Base-by-base conservation (phyloP, 306 rosid species). In the Macrotyloma uniflorum region DNA sequence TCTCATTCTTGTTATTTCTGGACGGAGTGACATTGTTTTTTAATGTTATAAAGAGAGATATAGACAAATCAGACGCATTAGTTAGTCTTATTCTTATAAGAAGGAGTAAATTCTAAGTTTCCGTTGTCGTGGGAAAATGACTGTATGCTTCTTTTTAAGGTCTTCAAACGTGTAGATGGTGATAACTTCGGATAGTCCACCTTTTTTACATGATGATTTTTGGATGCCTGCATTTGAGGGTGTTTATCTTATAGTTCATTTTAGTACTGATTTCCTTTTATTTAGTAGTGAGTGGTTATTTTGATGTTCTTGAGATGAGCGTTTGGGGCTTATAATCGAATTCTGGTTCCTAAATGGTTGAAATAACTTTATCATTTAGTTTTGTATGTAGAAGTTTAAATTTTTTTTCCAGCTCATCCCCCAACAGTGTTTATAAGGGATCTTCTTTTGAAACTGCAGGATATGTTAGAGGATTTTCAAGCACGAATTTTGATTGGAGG, bases 81-180 rank as follows among this genome's bases (percentile, higher is more conserved):
- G 3, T 42, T 42, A 11, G 3, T 42, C 11, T 2, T 11, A 3
- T 42, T 42, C 5, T 42, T 10, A 49, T 55, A 30, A 9, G 28
- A 11, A 23, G 63, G 33, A 11, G 16, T 55, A 79, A 86, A 69
- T 58, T 79, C 2, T 38, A 38, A 2, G 13, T 3, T 38, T 8
- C 12, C 42, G 10, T 36, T 83, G 53, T 80, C 53, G 62, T 79
- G 80, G 75, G 84, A 83, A 79, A 50, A 38, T 78, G 53, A 87
- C 78, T 74, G 50, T 68, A 18, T 24, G 66, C 72, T 74, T 82
- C 76, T 55, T 59, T 75, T 74, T 13, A 83, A 86, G 87, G 83
- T 75, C 76, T 87, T 68, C 92, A 82, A 71, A 63, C 78, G 69
- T 69, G 74, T 76, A 40, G 88, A 82, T 87, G 90, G 83, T 67